phyloP scores from a whole-genome alignment of 73 alveolate genomes.

The Urostyla sp. region DNA sequence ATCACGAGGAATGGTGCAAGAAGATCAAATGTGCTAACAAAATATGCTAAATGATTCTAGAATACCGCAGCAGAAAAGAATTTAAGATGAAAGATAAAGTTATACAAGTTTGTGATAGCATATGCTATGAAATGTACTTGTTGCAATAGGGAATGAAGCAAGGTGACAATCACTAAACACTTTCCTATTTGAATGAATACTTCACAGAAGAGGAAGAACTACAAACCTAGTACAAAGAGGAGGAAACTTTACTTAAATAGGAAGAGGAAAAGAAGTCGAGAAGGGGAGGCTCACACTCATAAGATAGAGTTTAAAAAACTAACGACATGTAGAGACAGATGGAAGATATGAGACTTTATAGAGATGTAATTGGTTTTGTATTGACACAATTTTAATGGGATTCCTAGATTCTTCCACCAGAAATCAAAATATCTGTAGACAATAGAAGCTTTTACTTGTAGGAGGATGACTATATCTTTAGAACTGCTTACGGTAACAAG shows the following conservation, averaged over 20 bases:
- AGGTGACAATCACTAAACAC: neutral
- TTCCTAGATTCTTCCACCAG: slow-evolving; percentile 66
- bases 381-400: slow-evolving; percentile 76
- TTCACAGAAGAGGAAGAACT: slow-evolving; percentile 30
- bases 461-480: slow-evolving; percentile 86
- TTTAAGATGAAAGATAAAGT: neutral
- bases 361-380: slow-evolving; percentile 38
- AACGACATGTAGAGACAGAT: neutral
- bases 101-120: slow-evolving; percentile 34
- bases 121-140: slow-evolving; percentile 36
- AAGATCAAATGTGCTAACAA: slow-evolving; percentile 37
- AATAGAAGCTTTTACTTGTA: slow-evolving; percentile 70
- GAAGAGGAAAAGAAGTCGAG: neutral
- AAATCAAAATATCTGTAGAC: slow-evolving; percentile 71
- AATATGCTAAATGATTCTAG: slow-evolving; percentile 29
- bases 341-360: slow-evolving; percentile 19
- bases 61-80: slow-evolving; percentile 28
- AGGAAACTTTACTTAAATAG: neutral
- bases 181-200: slow-evolving; percentile 1
- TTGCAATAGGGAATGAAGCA: slow-evolving; percentile 21
- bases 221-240: too few species aligned
- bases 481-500: slow-evolving; percentile 77
- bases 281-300: neutral
- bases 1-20: slow-evolving; percentile 58
- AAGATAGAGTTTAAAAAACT: neutral